A percentile compares a stretch with the other conserved stretches of the same genome.
Conservation (phyloP, 345 rosid species). For the Salix brachista region DNA sequence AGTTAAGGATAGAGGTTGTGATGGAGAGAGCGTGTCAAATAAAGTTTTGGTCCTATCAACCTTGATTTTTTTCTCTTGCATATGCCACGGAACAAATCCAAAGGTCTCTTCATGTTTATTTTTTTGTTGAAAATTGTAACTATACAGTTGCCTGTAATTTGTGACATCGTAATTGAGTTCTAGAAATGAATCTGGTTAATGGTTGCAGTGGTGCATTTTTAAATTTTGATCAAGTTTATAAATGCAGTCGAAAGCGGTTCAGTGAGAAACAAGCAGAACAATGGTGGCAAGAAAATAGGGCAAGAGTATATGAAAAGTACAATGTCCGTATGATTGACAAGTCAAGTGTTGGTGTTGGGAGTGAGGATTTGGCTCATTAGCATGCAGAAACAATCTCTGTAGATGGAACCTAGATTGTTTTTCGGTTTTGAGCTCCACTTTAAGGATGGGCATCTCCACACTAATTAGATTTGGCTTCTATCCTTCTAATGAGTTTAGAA, state of each 20-base stretch:
- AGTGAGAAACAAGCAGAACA: slow-evolving; percentile 92
- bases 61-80: not conserved
- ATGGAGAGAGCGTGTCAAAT: not conserved
- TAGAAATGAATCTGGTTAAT: not conserved
- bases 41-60: not conserved
- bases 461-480: slow-evolving; percentile 27
- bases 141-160: not conserved
- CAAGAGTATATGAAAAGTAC: slow-evolving; percentile 80
- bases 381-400: slow-evolving; percentile 21
- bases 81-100: not conserved
- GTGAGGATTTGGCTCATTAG: slow-evolving; percentile 67
- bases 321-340: slow-evolving; percentile 77
- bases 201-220: not conserved
- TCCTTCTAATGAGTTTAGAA: slow-evolving; percentile 16
- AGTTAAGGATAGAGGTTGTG: not conserved
- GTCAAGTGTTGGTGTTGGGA: slow-evolving; percentile 72
- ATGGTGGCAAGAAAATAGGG: slow-evolving; percentile 97
- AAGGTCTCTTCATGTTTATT: not conserved
- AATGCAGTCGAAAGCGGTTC: slow-evolving; percentile 84
- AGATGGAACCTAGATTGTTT: slow-evolving; percentile 24
- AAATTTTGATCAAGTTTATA: slow-evolving; percentile 4
- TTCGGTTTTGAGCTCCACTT: slow-evolving; percentile 22
- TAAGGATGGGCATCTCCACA: slow-evolving; percentile 20
- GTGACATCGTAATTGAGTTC: not conserved
- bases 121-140: not conserved